A percentile compares a stretch with the other conserved stretches of the same genome.
Evolutionary conservation across 2,329 filamentous ascomycete species (phyloP).

Genomic region (Orbilia quercus): DNA sequence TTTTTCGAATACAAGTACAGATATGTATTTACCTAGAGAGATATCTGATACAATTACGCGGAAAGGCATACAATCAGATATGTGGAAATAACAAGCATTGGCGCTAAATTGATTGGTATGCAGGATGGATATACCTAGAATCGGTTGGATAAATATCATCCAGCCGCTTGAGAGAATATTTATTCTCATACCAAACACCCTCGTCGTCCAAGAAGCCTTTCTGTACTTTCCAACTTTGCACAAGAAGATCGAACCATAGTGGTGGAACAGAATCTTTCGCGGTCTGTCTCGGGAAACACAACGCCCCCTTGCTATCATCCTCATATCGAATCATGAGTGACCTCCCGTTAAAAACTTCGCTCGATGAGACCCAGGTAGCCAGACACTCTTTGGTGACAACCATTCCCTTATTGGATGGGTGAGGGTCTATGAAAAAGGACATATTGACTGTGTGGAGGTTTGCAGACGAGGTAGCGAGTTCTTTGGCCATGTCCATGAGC

Average conservation of each 20-base stretch:
- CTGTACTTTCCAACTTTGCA: conserved; percentile 35
- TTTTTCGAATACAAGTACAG: too few species aligned
- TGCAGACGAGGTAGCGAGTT: conserved; percentile 20
- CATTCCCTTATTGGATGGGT: neutral
- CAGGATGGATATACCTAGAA: neutral
- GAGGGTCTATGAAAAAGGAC: conserved; percentile 17
- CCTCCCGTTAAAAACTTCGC: conserved; percentile 27
- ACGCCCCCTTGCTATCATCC: conserved; percentile 24
- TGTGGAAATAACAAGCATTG: too few species aligned
- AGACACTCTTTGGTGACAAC: conserved; percentile 2
- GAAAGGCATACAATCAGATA: too few species aligned
- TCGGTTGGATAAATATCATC: conserved; percentile 33
- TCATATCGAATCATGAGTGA: conserved; percentile 23
- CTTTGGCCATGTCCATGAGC: conserved; percentile 30
- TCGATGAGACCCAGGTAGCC: conserved; percentile 15
- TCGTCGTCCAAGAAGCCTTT: neutral
- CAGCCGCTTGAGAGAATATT: conserved; percentile 27
- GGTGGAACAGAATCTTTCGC: conserved; percentile 22
- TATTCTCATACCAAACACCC: neutral
- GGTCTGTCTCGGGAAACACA: conserved; percentile 28
- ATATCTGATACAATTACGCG: too few species aligned
- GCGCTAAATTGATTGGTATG: too few species aligned
- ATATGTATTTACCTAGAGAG: too few species aligned
- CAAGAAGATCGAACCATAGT: conserved; percentile 38
- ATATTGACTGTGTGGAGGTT: conserved; percentile 28